Evolutionary conservation across 2,329 filamentous ascomycete genomes (phyloP).

Genomic region (Fusarium sterilihyphosum): DNA sequence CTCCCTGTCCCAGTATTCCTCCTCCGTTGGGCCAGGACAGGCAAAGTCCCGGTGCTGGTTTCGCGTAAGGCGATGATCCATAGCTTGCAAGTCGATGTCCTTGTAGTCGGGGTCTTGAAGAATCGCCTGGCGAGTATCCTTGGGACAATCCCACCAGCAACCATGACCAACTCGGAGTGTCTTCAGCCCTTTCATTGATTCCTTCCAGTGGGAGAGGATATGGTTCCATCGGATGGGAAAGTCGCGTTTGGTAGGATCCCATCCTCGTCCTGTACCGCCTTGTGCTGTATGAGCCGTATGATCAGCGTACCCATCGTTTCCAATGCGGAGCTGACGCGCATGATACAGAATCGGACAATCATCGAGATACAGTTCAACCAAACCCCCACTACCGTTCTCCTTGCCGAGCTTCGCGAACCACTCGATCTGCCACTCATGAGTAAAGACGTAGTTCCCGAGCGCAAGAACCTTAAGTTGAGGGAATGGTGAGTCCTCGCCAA

Average conservation of each 20-base stretch:
- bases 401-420: conserved; percentile 54
- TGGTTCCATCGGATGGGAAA: conserved; percentile 21
- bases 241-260: not conserved
- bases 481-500: conserved; percentile 37
- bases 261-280: rapidly evolving
- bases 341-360: conserved; percentile 51
- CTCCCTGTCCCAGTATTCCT: no score
- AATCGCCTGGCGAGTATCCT: not conserved
- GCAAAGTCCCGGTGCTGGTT: not conserved
- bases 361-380: conserved; percentile 55
- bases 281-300: not conserved
- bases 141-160: not conserved
- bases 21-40: not conserved
- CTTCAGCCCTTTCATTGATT: conserved; percentile 12
- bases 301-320: conserved; percentile 6
- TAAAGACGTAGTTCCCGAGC: conserved; percentile 54
- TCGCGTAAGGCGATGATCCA: not conserved
- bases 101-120: not conserved
- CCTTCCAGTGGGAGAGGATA: conserved; percentile 8
- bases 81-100: not conserved
- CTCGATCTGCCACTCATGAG: conserved; percentile 56
- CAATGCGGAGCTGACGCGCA: not conserved
- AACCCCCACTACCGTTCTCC: conserved; percentile 15
- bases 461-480: conserved; percentile 52
- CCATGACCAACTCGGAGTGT: conserved; percentile 8